These are phyloP conservation scores for Lactarius sp. DNA, from an alignment of 768 basidiomycete species.

Conservation along the genomic window DNA sequence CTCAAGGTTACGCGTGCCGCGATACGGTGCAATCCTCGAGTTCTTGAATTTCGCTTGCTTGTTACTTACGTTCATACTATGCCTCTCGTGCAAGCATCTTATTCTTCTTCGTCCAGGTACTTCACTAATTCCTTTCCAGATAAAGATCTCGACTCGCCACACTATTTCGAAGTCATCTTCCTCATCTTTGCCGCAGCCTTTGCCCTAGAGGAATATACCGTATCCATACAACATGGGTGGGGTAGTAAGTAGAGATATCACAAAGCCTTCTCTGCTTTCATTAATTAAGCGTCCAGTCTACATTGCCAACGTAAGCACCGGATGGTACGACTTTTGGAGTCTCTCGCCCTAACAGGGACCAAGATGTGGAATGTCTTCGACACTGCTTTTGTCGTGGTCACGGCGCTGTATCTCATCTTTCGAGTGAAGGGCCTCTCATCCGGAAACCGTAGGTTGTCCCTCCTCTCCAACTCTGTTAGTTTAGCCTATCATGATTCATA, in stretches of 20 bases:
- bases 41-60: slow-evolving; percentile 72
- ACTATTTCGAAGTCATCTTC: slow-evolving; percentile 66
- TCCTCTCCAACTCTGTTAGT: neutral
- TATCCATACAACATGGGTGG: slow-evolving; percentile 85
- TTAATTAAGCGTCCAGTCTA: slow-evolving; percentile 49
- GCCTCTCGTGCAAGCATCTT: slow-evolving; percentile 57
- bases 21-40: slow-evolving; percentile 72
- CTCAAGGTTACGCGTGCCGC: slow-evolving; percentile 72
- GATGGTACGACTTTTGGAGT: neutral
- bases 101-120: slow-evolving; percentile 10
- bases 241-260: slow-evolving; percentile 49
- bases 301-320: slow-evolving; percentile 63
- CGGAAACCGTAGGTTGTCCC: slow-evolving; percentile 43
- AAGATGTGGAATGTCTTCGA: slow-evolving; percentile 93
- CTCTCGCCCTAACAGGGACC: neutral
- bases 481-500: neutral
- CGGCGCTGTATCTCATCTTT: slow-evolving; percentile 59
- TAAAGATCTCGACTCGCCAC: slow-evolving; percentile 47
- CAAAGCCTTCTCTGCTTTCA: neutral
- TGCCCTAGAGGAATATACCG: slow-evolving; percentile 81
- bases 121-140: slow-evolving; percentile 36
- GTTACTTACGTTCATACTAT: slow-evolving; percentile 64
- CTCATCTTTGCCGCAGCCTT: slow-evolving; percentile 75
- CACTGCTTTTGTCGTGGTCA: slow-evolving; percentile 65
- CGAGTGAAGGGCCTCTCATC: slow-evolving; percentile 57